Evolutionary conservation across 2,329 filamentous ascomycete species (phyloP).

Genomic region (Monilinia fructigena): DNA sequence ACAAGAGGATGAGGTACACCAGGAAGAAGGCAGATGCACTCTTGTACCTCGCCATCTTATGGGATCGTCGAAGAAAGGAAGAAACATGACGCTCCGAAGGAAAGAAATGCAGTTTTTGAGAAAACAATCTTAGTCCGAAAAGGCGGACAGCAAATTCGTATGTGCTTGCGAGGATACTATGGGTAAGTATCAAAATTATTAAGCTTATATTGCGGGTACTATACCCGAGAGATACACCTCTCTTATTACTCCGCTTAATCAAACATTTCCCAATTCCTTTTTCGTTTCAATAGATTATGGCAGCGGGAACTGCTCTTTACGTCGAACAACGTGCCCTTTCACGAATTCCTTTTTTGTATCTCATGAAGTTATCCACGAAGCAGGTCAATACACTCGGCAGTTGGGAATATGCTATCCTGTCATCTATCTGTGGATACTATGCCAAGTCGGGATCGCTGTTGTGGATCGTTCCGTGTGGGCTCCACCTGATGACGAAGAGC

Average conservation of each 20-base stretch:
- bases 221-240: neutral
- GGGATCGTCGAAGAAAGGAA: neutral
- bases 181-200: neutral
- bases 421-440: constrained; percentile 8
- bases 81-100: neutral
- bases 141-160: neutral
- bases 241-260: neutral
- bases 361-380: neutral
- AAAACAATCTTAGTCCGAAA: neutral
- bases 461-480: constrained; percentile 5
- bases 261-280: neutral
- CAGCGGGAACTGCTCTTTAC: neutral
- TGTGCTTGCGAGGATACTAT: constrained; percentile 1
- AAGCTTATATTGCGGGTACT: constrained; percentile 9
- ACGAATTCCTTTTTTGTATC: neutral
- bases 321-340: neutral
- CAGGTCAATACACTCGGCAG: neutral
- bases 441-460: constrained; percentile 12
- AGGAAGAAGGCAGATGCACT: neutral
- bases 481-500: constrained; percentile 10
- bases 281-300: neutral
- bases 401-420: neutral
- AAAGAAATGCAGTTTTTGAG: neutral
- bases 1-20: neutral
- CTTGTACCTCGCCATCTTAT: constrained; percentile 4